Conservation (phyloP, 2,329 filamentous ascomycete genomes). For the Exophiala aquamarina region DNA sequence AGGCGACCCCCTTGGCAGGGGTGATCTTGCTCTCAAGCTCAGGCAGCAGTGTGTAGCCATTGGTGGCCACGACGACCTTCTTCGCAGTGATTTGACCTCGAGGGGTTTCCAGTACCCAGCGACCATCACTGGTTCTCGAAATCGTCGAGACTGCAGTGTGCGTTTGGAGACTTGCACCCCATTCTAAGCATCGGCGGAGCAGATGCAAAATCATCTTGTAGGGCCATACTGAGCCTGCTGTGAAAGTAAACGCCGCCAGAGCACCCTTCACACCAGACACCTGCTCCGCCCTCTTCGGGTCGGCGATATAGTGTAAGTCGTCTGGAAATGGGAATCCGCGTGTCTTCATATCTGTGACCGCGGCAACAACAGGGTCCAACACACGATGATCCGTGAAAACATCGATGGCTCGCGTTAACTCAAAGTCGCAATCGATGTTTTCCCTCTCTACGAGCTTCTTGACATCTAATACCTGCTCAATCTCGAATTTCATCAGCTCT, state of each 20-base stretch:
- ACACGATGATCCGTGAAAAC: conserved; percentile 36
- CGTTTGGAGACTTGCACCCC: conserved; percentile 55
- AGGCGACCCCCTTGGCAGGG: conserved; percentile 64
- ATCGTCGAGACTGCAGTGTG: conserved; percentile 46
- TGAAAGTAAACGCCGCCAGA: conserved; percentile 34
- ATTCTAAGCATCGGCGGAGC: conserved; percentile 58
- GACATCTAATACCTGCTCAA: conserved; percentile 40
- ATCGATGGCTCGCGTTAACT: conserved; percentile 40
- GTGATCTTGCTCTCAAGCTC: conserved; percentile 70
- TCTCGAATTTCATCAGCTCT: conserved; percentile 42
- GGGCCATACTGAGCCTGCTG: conserved; percentile 49
- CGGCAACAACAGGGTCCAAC: conserved; percentile 32
- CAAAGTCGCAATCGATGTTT: conserved; percentile 45
- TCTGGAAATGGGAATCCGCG: conserved; percentile 30
- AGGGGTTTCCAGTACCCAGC: conserved; percentile 69
- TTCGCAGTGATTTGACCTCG: conserved; percentile 66
- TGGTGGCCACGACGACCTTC: conserved; percentile 74
- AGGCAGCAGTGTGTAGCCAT: conserved; percentile 78
- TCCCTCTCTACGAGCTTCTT: conserved; percentile 41
- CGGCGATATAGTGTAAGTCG: conserved; percentile 28
- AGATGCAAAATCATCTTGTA: conserved; percentile 80
- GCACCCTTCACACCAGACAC: conserved; percentile 40
- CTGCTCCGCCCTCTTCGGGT: conserved; percentile 24
- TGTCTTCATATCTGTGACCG: conserved; percentile 32
- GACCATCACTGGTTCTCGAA: conserved; percentile 26